A percentile compares a stretch with the other conserved stretches of the same genome.
phyloP scores from a whole-genome alignment of 2,329 filamentous ascomycete species.

The Epichloe baconii region DNA sequence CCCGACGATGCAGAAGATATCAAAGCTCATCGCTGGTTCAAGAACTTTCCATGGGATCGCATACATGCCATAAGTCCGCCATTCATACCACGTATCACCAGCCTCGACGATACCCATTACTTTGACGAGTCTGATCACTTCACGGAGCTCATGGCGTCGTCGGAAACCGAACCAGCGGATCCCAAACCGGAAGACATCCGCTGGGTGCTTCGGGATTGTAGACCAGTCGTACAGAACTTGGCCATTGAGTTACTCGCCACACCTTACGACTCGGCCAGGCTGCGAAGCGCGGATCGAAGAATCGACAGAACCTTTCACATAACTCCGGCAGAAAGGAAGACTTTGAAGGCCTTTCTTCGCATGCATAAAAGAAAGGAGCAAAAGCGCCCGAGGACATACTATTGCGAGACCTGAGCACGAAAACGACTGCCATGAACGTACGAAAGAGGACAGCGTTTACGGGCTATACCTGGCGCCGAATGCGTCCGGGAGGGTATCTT shows the following conservation, averaged over 20 bases:
- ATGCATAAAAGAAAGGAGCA: slow-evolving; percentile 50
- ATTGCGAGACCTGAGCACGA: slow-evolving; percentile 57
- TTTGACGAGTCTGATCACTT: slow-evolving; percentile 75
- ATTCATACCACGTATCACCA: slow-evolving; percentile 61
- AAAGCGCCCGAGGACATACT: slow-evolving; percentile 75
- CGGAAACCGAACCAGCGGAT: slow-evolving; percentile 18
- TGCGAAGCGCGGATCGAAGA: slow-evolving; percentile 36
- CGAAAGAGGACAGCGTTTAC: slow-evolving; percentile 75
- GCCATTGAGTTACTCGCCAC: slow-evolving; percentile 31
- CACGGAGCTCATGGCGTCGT: slow-evolving; percentile 44
- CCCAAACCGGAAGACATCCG: slow-evolving; percentile 19
- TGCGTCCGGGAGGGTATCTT: slow-evolving; percentile 21
- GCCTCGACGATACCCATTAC: slow-evolving; percentile 67
- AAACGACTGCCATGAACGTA: slow-evolving; percentile 58
- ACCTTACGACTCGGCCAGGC: slow-evolving; percentile 34
- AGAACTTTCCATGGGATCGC: slow-evolving; percentile 62
- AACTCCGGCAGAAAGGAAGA: slow-evolving; percentile 23
- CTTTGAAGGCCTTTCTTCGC: slow-evolving; percentile 37
- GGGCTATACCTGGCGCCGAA: slow-evolving; percentile 72
- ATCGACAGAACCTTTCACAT: slow-evolving; percentile 28
- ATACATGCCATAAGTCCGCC: slow-evolving; percentile 61
- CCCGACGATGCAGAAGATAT: slow-evolving; percentile 79
- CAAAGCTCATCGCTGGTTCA: slow-evolving; percentile 80
- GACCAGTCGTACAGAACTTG: slow-evolving; percentile 26
- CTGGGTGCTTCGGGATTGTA: slow-evolving; percentile 24